These are phyloP conservation scores for Diaporthe longicolla DNA, from an alignment of 2,329 filamentous ascomycete genomes.

Conservation along the genomic window DNA sequence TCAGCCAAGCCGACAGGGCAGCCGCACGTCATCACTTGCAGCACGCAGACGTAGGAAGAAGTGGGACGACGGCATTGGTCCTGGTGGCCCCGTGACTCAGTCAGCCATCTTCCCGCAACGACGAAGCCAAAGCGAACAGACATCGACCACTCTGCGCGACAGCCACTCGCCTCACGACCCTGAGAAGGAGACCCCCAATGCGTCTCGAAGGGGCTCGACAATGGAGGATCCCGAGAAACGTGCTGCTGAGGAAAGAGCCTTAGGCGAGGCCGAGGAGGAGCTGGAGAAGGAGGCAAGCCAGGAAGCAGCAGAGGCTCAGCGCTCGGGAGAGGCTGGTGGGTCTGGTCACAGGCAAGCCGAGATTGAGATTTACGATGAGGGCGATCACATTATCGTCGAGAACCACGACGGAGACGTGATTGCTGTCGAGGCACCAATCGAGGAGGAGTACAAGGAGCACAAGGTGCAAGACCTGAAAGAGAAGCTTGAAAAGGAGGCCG, in stretches of 20 bases:
- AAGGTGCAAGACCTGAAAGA: conserved; percentile 48
- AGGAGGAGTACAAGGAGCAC: conserved; percentile 43
- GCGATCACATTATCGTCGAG: conserved; percentile 83
- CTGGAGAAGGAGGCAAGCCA: conserved; percentile 48
- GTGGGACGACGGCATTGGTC: conserved; percentile 79
- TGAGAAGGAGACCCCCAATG: conserved; percentile 46
- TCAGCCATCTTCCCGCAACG: conserved; percentile 86
- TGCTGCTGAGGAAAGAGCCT: conserved; percentile 46
- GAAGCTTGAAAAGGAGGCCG: conserved; percentile 53
- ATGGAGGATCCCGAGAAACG: conserved; percentile 47
- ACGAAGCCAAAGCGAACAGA: conserved; percentile 49
- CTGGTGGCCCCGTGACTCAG: conserved; percentile 89
- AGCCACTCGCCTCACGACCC: conserved; percentile 43
- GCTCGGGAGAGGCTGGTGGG: neutral
- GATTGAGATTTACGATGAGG: conserved; percentile 85
- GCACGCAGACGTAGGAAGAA: conserved; percentile 76
- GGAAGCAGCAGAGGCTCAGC: conserved; percentile 26
- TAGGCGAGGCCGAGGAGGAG: conserved; percentile 44
- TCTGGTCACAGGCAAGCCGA: conserved; percentile 36
- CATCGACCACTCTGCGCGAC: conserved; percentile 40
- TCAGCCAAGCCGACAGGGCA: conserved; percentile 64
- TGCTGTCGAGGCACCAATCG: conserved; percentile 66
- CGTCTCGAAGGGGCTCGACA: conserved; percentile 43
- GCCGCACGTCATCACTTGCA: conserved; percentile 72
- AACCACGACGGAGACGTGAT: conserved; percentile 90